These are phyloP conservation scores for Cystobasidium sp. DNA, from an alignment of 1,284 basidiomycete genomes.

Conservation along the genomic window DNA sequence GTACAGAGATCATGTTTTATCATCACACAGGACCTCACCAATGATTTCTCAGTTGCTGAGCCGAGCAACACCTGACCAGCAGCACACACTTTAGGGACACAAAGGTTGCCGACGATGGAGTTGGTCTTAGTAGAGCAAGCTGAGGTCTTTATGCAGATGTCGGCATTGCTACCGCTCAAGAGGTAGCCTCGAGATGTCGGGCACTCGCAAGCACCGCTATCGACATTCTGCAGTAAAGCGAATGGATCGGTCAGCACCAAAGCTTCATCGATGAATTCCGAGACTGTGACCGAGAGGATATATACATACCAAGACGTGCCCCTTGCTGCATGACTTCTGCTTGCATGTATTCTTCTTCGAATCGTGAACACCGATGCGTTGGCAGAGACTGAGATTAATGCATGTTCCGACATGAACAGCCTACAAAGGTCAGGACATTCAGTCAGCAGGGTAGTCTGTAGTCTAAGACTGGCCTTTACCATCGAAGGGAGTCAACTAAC, in stretches of 20 bases:
- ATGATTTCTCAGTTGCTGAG: neutral
- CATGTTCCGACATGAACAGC: conserved; percentile 22
- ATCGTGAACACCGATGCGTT: neutral
- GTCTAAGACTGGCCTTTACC: neutral
- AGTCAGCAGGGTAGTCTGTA: neutral
- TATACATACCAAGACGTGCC: conserved; percentile 15
- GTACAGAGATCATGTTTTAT: too few species aligned
- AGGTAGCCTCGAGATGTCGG: conserved; percentile 15
- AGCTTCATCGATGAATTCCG: neutral
- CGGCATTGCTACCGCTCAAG: conserved; percentile 7
- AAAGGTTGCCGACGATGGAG: conserved; percentile 12
- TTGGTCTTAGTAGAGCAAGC: conserved; percentile 7
- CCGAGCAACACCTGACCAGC: conserved; percentile 13
- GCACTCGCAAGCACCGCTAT: conserved; percentile 27
- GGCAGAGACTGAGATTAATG: conserved; percentile 29
- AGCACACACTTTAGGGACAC: conserved; percentile 36
- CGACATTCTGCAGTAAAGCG: neutral
- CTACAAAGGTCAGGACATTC: neutral
- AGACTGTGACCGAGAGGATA: neutral
- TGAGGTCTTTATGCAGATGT: conserved; percentile 21
- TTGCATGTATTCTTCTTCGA: conserved; percentile 20
- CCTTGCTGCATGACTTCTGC: conserved; percentile 26
- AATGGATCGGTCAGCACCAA: neutral
- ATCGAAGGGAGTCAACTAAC: neutral
- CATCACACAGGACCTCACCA: too few species aligned